These are phyloP conservation scores for Lachancea thermotolerans DNA, from an alignment of 805 yeast species.

Conservation along the genomic window DNA sequence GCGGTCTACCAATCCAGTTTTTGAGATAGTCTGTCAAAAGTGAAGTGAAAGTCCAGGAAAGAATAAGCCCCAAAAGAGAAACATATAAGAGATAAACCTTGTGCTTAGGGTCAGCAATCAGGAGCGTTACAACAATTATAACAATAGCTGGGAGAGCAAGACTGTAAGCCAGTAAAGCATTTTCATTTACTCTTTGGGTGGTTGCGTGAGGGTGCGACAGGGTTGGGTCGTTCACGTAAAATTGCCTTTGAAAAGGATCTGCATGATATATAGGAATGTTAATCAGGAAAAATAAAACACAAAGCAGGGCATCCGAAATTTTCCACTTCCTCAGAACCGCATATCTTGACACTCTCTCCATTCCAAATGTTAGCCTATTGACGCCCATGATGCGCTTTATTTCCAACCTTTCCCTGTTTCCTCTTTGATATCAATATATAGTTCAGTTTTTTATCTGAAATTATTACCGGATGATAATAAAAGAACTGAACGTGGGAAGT, in stretches of 20 bases:
- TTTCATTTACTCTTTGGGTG: conserved; percentile 59
- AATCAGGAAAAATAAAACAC: conserved; percentile 28
- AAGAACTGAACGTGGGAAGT: neutral
- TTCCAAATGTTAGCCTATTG: conserved; percentile 20
- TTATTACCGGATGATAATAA: too few species aligned
- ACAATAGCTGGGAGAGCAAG: conserved; percentile 41
- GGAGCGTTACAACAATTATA: conserved; percentile 31
- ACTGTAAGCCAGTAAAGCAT: conserved; percentile 49
- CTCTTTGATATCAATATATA: neutral
- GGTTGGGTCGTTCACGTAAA: conserved; percentile 65
- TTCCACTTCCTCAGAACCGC: conserved; percentile 33
- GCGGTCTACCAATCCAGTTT: conserved; percentile 78
- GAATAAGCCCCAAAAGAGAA: conserved; percentile 57
- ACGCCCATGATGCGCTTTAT: conserved; percentile 14
- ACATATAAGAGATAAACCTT: conserved; percentile 55
- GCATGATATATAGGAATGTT: conserved; percentile 31
- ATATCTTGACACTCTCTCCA: conserved; percentile 15
- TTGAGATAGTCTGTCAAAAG: conserved; percentile 68
- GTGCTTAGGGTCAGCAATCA: conserved; percentile 40
- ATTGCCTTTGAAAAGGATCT: conserved; percentile 73
- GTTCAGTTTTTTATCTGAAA: too few species aligned
- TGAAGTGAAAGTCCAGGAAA: conserved; percentile 54
- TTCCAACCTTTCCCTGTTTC: neutral
- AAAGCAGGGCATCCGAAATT: conserved; percentile 31
- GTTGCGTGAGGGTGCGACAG: conserved; percentile 78